These are phyloP conservation scores for Fragaria ananassa DNA, from an alignment of 306 rosid species.

Conservation along the genomic window DNA sequence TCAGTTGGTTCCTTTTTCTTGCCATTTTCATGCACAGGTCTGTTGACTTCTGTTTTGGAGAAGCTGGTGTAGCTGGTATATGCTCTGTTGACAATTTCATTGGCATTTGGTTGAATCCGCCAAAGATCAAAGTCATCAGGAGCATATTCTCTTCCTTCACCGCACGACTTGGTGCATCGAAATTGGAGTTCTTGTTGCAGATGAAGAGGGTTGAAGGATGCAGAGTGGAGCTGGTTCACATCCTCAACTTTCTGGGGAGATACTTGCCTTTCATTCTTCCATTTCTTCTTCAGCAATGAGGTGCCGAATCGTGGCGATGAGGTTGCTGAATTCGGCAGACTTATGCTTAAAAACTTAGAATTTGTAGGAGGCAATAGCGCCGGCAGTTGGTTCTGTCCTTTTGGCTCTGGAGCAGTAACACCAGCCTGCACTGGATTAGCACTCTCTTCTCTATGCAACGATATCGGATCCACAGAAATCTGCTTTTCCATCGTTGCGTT, in stretches of 20 bases:
- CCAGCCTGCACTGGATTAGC: conserved; percentile 13
- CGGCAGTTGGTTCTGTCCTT: conserved; percentile 39
- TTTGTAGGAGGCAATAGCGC: conserved; percentile 53
- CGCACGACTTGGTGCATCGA: conserved; percentile 62
- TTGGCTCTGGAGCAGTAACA: conserved; percentile 28
- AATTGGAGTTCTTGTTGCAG: conserved; percentile 36
- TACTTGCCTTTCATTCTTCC: conserved; percentile 29
- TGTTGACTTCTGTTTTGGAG: conserved; percentile 34
- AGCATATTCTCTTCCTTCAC: conserved; percentile 37
- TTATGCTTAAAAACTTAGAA: conserved; percentile 57
- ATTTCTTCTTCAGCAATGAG: conserved; percentile 35
- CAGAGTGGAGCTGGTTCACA: conserved; percentile 21
- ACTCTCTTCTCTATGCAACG: conserved; percentile 36
- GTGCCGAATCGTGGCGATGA: conserved; percentile 50
- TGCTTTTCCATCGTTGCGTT: conserved; percentile 46
- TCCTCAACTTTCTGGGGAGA: conserved; percentile 31
- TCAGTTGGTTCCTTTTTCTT: conserved; percentile 28
- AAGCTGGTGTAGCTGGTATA: conserved; percentile 22
- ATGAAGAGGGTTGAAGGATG: background rate
- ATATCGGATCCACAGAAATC: conserved; percentile 72
- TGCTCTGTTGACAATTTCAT: conserved; percentile 25
- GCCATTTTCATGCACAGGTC: conserved; percentile 25
- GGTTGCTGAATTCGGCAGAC: conserved; percentile 68
- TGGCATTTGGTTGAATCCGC: conserved; percentile 36
- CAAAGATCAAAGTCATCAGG: conserved; percentile 61